Evolutionary conservation across 352 stramenopile genomes (phyloP).

Genomic region (Phytophthora quininea): DNA sequence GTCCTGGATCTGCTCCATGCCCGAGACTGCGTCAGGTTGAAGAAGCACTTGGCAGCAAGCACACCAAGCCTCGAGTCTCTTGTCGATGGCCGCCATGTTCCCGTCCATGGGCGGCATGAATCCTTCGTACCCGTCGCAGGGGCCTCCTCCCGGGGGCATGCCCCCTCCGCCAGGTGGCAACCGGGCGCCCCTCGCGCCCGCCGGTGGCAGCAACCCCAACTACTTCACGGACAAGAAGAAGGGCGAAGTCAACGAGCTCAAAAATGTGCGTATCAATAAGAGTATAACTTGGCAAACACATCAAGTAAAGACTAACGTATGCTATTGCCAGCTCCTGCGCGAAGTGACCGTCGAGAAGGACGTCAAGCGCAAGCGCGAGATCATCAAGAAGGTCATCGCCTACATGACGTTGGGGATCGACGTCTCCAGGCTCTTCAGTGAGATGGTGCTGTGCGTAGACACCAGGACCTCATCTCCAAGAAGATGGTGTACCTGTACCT

Average conservation of each 20-base stretch:
- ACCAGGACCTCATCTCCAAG: slow-evolving; percentile 99
- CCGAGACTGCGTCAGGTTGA: slow-evolving; percentile 6
- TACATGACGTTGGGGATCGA: slow-evolving; percentile 99
- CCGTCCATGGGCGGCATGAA: slow-evolving; percentile 37
- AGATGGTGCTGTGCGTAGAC: slow-evolving; percentile 98
- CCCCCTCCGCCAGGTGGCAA: slow-evolving; percentile 21
- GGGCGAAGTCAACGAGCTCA: slow-evolving; percentile 95
- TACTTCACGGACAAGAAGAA: slow-evolving; percentile 95
- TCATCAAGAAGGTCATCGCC: slow-evolving; percentile 99
- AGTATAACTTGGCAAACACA: not conserved
- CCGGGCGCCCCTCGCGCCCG: slow-evolving; percentile 25
- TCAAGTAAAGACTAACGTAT: slow-evolving; percentile 3
- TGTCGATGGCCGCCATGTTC: slow-evolving; percentile 25
- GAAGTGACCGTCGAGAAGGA: slow-evolving; percentile 97
- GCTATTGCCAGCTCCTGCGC: slow-evolving; percentile 87
- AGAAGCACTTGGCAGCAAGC: slow-evolving; percentile 24
- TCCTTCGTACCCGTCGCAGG: slow-evolving; percentile 36
- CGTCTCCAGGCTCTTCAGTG: slow-evolving; percentile 98
- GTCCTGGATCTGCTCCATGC: slow-evolving; percentile 24
- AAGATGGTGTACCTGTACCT: slow-evolving; percentile 99
- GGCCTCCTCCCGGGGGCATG: slow-evolving; percentile 25
- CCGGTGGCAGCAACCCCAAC: slow-evolving; percentile 56
- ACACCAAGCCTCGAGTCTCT: not conserved
- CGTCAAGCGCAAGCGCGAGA: slow-evolving; percentile 97
- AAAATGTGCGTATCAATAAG: slow-evolving; percentile 77